Conservation (phyloP, 2,329 filamentous ascomycete genomes). For the Aspergillus cejpii region DNA sequence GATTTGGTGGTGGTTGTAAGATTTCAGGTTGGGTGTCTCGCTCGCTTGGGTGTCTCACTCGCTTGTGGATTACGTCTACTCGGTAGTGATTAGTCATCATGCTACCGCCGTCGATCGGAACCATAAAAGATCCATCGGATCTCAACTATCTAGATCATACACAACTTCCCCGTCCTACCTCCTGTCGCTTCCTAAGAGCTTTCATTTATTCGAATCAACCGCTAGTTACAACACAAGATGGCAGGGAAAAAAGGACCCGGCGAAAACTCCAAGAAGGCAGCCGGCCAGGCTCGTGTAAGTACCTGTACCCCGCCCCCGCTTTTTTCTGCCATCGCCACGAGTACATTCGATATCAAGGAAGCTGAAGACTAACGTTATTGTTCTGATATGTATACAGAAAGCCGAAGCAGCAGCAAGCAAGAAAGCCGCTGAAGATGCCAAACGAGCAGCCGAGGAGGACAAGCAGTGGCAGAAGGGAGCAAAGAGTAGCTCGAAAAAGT, state of each 20-base stretch:
- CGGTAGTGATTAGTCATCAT: neutral
- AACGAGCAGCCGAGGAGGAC: conserved; percentile 61
- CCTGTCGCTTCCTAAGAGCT: neutral
- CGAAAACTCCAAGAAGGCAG: conserved; percentile 82
- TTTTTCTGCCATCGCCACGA: conserved; percentile 13
- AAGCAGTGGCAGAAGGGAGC: conserved; percentile 77
- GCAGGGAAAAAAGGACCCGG: conserved; percentile 59
- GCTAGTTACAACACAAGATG: conserved; percentile 48
- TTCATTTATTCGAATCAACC: neutral
- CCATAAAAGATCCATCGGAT: neutral
- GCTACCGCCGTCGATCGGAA: neutral
- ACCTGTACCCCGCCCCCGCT: conserved; percentile 22
- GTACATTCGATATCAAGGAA: conserved; percentile 4
- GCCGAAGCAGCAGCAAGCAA: conserved; percentile 79
- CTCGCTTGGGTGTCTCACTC: no score
- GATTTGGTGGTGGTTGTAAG: no score
- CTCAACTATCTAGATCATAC: neutral
- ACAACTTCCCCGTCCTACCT: neutral
- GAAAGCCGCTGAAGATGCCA: conserved; percentile 61
- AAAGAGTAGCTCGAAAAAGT: conserved; percentile 86
- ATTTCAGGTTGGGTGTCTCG: no score
- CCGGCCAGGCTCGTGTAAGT: conserved; percentile 64
- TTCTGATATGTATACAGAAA: conserved; percentile 53
- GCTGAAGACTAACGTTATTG: conserved; percentile 10
- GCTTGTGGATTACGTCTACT: no score